Percentiles rank a stretch among this genome's conserved stretches.
These are phyloP conservation scores for Iris pallida DNA, from an alignment of 116 monocot species.

Conservation along the genomic window DNA sequence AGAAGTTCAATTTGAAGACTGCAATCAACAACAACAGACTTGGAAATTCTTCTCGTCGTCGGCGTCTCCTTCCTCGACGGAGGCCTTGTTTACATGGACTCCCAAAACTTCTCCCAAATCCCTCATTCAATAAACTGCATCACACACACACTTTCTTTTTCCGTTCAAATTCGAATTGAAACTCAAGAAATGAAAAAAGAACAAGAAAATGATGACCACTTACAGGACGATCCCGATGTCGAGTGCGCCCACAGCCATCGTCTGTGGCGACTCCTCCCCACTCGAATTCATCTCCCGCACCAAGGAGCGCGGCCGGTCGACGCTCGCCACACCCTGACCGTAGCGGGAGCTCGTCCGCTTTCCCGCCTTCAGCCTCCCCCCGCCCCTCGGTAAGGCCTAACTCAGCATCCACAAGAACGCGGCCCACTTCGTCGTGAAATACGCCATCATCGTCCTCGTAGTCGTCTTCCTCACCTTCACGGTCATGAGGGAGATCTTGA, in stretches of 20 bases:
- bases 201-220: background rate
- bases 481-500: too few species aligned
- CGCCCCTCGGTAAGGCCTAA: background rate
- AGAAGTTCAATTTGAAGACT: too few species aligned
- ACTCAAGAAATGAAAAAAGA: background rate
- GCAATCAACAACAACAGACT: too few species aligned
- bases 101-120: too few species aligned
- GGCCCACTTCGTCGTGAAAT: slow-evolving; percentile 13
- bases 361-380: slow-evolving; percentile 36
- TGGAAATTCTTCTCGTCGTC: too few species aligned
- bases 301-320: slow-evolving; percentile 33
- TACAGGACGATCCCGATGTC: slow-evolving; percentile 14
- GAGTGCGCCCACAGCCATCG: background rate
- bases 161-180: too few species aligned
- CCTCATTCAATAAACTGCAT: too few species aligned
- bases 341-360: slow-evolving; percentile 33
- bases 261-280: slow-evolving; percentile 7
- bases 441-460: slow-evolving; percentile 17
- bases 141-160: too few species aligned
- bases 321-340: slow-evolving; percentile 34
- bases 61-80: too few species aligned
- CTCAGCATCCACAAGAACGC: slow-evolving; percentile 1
- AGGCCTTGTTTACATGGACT: too few species aligned
- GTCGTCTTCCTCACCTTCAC: slow-evolving; percentile 4
- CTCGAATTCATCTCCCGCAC: slow-evolving; percentile 26